These are phyloP conservation scores for Withania somnifera DNA, from an alignment of 305 asterid species.

Conservation along the genomic window DNA sequence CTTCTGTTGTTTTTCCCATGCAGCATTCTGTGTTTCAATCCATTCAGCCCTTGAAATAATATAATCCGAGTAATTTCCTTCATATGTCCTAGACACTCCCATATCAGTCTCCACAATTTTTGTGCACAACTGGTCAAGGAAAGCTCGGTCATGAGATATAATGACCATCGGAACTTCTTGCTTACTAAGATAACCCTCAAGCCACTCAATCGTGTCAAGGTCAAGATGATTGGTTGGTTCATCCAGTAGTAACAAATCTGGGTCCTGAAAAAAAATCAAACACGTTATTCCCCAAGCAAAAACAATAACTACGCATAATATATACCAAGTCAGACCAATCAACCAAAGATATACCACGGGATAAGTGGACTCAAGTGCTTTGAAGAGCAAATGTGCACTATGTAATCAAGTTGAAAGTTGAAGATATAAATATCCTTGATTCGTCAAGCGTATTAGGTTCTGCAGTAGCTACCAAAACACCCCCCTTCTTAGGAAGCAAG, in stretches of 20 bases:
- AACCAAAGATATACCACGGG: neutral
- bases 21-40: conserved; percentile 78
- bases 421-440: neutral
- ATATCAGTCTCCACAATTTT: conserved; percentile 95
- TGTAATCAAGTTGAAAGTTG: neutral
- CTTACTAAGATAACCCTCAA: conserved; percentile 83
- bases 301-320: neutral
- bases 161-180: conserved; percentile 99
- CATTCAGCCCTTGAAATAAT: conserved; percentile 61
- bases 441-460: neutral
- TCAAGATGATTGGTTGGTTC: conserved; percentile 98
- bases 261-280: conserved; percentile 50
- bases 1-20: conserved; percentile 97
- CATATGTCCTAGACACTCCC: conserved; percentile 87
- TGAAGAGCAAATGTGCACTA: neutral
- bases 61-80: conserved; percentile 80
- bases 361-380: neutral
- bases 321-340: neutral
- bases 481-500: neutral
- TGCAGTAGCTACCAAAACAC: neutral
- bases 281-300: conserved; percentile 15
- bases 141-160: conserved; percentile 96
- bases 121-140: conserved; percentile 90
- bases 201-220: conserved; percentile 98
- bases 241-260: conserved; percentile 79